Evolutionary conservation across 495 filamentous ascomycete species (phyloP), one percentile per base, ranked within the genome.

Genomic region (Copromyces sp.): DNA sequence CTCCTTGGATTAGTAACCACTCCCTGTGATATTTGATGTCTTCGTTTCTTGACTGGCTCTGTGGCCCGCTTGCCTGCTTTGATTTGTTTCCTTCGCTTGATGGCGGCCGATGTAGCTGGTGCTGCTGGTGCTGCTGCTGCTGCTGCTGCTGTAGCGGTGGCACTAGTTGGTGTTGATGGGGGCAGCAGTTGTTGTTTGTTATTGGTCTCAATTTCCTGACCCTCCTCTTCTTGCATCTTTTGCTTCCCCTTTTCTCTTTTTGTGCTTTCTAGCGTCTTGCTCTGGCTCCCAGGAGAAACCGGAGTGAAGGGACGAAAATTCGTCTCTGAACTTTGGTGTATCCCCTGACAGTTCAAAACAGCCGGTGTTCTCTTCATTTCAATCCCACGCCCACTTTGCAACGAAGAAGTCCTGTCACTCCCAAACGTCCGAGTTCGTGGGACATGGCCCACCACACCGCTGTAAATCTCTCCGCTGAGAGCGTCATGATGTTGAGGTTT

Each of bases 51-150:
- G 8, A 38, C 68, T 6, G 74, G 74, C 29, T 61, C 53, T 9
- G 53, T 35, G 8, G 77, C 73, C 9, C 81, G 70, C 71, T 78
- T 75, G 12, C 45, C 70, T 14, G 79, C 68, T 72, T 80, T 84
- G 6, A 69, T 74, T 32, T 83, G 75, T 74, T 81, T 81, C 41
- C 81, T 73, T 69, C 81, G 70, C 69, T 71, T 75, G 3, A 80
- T 78, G 6, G 80, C 74, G 7, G 72, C 74, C 0, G 78, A 42
- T 71, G 47, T 37, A 71, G 73, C 47, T 39, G 73, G 68, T 70
- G 68, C 69, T 39, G 9, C 20, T 70, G 42, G 68, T 70, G 65
- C 69, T 29, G 59, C 24, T 24, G 24, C 69, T 70, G 68, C 69
- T 39, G 9, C 20, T 70, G 42, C 69, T 70, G 65, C 69, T 29